phyloP scores from a whole-genome alignment of 345 rosid species.

The Lumnitzera racemosa region DNA sequence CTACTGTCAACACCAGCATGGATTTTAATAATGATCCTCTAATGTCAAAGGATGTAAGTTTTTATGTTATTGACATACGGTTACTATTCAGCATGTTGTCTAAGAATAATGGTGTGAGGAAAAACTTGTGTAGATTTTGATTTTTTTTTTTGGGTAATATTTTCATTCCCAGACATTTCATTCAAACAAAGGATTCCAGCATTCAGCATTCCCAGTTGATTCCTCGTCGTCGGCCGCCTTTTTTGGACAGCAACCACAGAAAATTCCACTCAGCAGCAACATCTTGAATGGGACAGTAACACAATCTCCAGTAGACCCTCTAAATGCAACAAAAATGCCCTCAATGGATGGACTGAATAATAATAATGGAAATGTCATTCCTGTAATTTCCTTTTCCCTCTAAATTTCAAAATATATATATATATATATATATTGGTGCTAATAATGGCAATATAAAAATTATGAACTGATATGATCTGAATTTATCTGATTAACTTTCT shows the following conservation, averaged over 20 bases:
- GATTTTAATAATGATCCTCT: conserved; percentile 50
- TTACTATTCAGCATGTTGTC: not conserved
- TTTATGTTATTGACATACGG: not conserved
- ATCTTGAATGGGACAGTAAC: conserved; percentile 25
- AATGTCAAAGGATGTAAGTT: conserved; percentile 66
- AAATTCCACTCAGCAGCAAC: conserved; percentile 23
- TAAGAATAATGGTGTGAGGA: not conserved
- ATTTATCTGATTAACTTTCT: not conserved
- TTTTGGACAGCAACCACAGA: conserved; percentile 34
- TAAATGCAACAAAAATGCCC: conserved; percentile 33
- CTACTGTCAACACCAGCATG: conserved; percentile 79
- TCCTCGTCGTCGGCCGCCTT: conserved; percentile 50
- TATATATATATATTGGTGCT: too few species aligned
- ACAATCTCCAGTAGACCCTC: conserved; percentile 33
- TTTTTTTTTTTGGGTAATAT: not conserved
- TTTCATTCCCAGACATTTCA: conserved; percentile 27
- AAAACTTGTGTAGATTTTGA: not conserved
- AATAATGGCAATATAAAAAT: too few species aligned
- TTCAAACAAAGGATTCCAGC: conserved; percentile 37
- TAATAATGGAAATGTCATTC: conserved; percentile 15
- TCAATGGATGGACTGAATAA: conserved; percentile 28
- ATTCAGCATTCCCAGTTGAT: conserved; percentile 41
- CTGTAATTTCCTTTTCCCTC: conserved; percentile 25
- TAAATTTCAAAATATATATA: not conserved
- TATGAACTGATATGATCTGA: too few species aligned